These are phyloP conservation scores for Dothistroma septosporum DNA, from an alignment of 2,329 filamentous ascomycete species.

Conservation along the genomic window DNA sequence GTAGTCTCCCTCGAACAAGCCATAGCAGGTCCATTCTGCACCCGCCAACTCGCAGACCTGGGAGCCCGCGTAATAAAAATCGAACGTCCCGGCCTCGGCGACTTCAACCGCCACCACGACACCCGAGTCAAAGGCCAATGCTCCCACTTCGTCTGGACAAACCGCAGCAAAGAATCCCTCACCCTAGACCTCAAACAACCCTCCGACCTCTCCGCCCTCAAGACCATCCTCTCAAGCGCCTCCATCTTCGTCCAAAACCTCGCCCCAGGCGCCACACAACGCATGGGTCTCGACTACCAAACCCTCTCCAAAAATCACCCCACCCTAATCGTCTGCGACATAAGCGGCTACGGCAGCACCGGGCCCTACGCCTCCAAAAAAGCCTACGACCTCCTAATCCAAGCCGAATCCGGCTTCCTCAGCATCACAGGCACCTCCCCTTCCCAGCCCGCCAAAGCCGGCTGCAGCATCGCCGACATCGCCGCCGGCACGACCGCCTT, in stretches of 20 bases:
- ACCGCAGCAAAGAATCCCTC: constrained; percentile 92
- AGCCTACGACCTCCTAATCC: constrained; percentile 98
- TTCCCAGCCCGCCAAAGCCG: constrained; percentile 88
- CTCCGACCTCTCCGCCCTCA: constrained; percentile 76
- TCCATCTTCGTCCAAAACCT: constrained; percentile 97
- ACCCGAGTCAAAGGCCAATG: constrained; percentile 25
- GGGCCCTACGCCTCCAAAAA: constrained; percentile 85
- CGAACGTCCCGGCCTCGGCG: constrained; percentile 35
- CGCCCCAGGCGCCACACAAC: constrained; percentile 78
- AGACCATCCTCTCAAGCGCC: constrained; percentile 73
- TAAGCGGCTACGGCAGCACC: constrained; percentile 93
- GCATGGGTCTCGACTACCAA: constrained; percentile 85
- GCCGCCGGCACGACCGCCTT: constrained; percentile 92
- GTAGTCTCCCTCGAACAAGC: constrained; percentile 31
- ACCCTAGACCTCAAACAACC: constrained; percentile 83
- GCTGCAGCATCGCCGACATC: constrained; percentile 90
- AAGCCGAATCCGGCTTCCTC: constrained; percentile 53
- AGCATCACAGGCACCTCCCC: constrained; percentile 74
- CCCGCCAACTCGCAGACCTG: constrained; percentile 46
- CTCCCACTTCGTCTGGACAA: constrained; percentile 42
- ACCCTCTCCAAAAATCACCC: constrained; percentile 76
- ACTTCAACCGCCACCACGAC: constrained; percentile 30
- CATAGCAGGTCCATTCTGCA: constrained; percentile 29
- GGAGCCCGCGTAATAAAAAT: constrained; percentile 44
- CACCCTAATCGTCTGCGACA: constrained; percentile 82